Evolutionary conservation across 768 basidiomycete species (phyloP).

Genomic region (Exidia glandulosa): DNA sequence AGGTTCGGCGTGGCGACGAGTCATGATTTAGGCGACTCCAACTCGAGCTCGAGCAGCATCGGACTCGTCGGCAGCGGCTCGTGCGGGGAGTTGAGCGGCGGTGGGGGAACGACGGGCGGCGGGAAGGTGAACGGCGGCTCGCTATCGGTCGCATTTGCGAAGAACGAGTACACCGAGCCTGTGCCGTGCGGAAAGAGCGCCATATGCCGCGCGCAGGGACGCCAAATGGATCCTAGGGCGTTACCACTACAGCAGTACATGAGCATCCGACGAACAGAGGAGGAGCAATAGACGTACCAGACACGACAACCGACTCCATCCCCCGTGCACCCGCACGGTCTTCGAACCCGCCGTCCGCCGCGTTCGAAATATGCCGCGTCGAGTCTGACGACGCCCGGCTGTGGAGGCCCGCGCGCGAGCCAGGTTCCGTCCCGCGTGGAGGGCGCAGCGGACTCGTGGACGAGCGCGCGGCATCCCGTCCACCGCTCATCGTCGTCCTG

Average conservation of each 20-base stretch:
- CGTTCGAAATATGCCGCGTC: constrained; percentile 50
- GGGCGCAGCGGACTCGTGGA: constrained; percentile 46
- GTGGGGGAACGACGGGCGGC: background rate
- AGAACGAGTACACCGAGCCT: background rate
- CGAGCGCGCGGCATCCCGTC: constrained; percentile 53
- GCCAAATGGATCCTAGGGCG: constrained; percentile 49
- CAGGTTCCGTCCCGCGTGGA: constrained; percentile 43
- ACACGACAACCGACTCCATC: constrained; percentile 58
- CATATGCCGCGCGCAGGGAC: constrained; percentile 29
- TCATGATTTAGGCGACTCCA: too few relatives aligned
- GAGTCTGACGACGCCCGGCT: constrained; percentile 43
- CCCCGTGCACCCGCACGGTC: constrained; percentile 53
- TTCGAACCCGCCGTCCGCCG: constrained; percentile 38
- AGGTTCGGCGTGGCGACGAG: too few relatives aligned
- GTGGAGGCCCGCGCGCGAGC: constrained; percentile 43
- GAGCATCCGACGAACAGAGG: background rate
- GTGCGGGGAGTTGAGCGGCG: background rate
- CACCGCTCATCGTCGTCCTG: constrained; percentile 12
- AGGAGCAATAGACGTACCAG: constrained; percentile 28
- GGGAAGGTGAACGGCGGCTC: background rate
- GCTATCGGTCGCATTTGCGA: background rate
- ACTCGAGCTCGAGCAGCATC: too few relatives aligned
- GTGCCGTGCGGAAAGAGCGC: background rate
- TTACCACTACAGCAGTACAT: constrained; percentile 56
- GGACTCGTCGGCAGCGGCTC: too few relatives aligned